Percentiles rank a stretch among this genome's conserved stretches.
These are phyloP conservation scores for Globisporangium parvum DNA, from an alignment of 352 stramenopile genomes.

Conservation along the genomic window DNA sequence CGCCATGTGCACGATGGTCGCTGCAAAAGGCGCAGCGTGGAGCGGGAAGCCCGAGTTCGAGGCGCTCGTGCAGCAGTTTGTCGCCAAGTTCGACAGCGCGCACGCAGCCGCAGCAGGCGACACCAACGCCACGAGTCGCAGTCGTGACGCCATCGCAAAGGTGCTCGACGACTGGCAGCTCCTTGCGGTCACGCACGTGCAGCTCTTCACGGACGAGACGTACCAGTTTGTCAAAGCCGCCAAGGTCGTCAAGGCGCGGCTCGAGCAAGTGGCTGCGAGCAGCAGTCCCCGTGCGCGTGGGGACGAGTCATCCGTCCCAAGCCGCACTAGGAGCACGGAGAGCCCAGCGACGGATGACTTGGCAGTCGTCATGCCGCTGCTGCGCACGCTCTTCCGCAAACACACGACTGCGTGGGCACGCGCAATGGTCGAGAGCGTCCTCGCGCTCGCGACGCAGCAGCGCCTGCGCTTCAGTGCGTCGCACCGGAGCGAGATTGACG, in stretches of 20 bases:
- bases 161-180: conserved; percentile 43
- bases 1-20: conserved; percentile 38
- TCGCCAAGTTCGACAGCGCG: conserved; percentile 29
- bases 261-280: conserved; percentile 25
- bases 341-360: too few relatives aligned
- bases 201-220: conserved; percentile 79
- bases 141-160: conserved; percentile 1
- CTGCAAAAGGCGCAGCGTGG: conserved; percentile 28
- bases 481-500: conserved; percentile 47
- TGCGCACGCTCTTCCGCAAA: conserved; percentile 56
- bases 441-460: conserved; percentile 44
- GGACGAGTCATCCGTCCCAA: too few relatives aligned
- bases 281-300: conserved; percentile 8
- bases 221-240: conserved; percentile 71
- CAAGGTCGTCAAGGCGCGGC: conserved; percentile 48
- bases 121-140: background rate
- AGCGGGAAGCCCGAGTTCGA: conserved; percentile 55
- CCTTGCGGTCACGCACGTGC: conserved; percentile 45
- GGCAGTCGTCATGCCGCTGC: conserved; percentile 44
- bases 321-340: conserved; percentile 15
- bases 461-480: conserved; percentile 44
- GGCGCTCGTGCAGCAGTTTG: conserved; percentile 32
- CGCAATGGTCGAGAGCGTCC: conserved; percentile 47
- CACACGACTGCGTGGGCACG: conserved; percentile 50
- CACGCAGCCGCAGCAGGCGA: conserved; percentile 9